These are phyloP conservation scores for Saccharomyces jurei DNA, from an alignment of 805 yeast species.

Conservation along the genomic window DNA sequence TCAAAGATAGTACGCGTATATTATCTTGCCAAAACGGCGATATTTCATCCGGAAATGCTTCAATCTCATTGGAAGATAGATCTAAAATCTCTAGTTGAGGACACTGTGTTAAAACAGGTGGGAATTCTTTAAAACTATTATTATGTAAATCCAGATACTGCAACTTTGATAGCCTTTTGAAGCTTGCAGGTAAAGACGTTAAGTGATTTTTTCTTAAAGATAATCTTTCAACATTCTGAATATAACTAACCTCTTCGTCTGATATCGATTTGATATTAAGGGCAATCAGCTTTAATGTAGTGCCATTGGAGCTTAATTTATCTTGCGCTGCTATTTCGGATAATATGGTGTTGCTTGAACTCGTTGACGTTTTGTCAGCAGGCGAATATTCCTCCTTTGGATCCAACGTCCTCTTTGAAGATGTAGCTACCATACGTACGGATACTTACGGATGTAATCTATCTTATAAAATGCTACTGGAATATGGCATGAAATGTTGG, in stretches of 20 bases:
- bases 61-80: slow-evolving; percentile 48
- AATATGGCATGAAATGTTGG: neutral
- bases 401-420: neutral
- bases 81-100: slow-evolving; percentile 55
- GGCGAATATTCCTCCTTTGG: neutral
- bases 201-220: slow-evolving; percentile 48
- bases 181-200: slow-evolving; percentile 39
- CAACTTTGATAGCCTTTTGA: slow-evolving; percentile 38
- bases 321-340: neutral
- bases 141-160: slow-evolving; percentile 59
- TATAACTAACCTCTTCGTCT: slow-evolving; percentile 31
- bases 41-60: slow-evolving; percentile 39
- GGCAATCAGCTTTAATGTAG: slow-evolving; percentile 34
- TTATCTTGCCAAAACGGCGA: slow-evolving; percentile 33
- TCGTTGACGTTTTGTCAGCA: neutral
- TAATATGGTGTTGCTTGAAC: neutral
- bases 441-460: neutral
- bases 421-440: neutral
- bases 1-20: slow-evolving; percentile 53
- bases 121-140: slow-evolving; percentile 49
- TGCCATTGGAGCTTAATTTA: neutral
- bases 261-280: slow-evolving; percentile 35
- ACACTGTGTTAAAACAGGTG: slow-evolving; percentile 35
- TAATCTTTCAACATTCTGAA: slow-evolving; percentile 40
- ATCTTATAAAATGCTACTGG: neutral